phyloP scores from a whole-genome alignment of 1,284 basidiomycete genomes.

The Ustilago bromivora region DNA sequence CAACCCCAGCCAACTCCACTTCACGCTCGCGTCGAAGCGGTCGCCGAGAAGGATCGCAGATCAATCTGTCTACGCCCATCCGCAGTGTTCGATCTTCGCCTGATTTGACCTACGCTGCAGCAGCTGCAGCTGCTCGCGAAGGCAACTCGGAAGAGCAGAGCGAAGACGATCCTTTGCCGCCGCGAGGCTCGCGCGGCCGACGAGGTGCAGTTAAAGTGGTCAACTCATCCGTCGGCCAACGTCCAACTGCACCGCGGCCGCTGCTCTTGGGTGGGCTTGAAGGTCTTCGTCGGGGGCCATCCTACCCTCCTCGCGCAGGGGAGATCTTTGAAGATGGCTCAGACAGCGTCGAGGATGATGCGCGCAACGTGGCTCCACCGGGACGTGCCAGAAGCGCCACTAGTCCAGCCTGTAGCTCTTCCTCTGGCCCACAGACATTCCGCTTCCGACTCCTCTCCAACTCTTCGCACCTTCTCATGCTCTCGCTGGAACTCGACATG shows the following conservation, averaged over 20 bases:
- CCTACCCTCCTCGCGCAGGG: constrained; percentile 44
- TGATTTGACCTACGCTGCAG: constrained; percentile 47
- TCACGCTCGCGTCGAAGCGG: constrained; percentile 19
- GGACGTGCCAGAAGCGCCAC: constrained; percentile 24
- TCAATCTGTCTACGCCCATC: constrained; percentile 29
- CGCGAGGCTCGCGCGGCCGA: constrained; percentile 49
- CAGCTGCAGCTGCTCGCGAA: constrained; percentile 18
- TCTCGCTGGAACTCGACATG: constrained; percentile 67
- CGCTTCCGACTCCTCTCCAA: constrained; percentile 63
- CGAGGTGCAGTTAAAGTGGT: constrained; percentile 55
- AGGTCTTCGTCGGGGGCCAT: constrained; percentile 37
- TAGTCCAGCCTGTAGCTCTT: constrained; percentile 7
- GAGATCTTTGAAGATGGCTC: constrained; percentile 28
- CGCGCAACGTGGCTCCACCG: background rate
- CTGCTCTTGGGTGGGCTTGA: constrained; percentile 27
- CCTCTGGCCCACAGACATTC: constrained; percentile 16
- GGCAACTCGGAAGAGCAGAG: constrained; percentile 7
- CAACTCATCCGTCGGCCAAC: constrained; percentile 39
- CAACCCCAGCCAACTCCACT: background rate
- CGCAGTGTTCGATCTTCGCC: constrained; percentile 52
- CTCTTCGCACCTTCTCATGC: constrained; percentile 66
- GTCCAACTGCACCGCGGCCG: constrained; percentile 14
- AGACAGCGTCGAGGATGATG: constrained; percentile 7
- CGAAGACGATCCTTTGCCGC: constrained; percentile 23
- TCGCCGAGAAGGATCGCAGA: constrained; percentile 21